phyloP scores from a whole-genome alignment of 305 asterid species.

The Solanum hybrid region DNA sequence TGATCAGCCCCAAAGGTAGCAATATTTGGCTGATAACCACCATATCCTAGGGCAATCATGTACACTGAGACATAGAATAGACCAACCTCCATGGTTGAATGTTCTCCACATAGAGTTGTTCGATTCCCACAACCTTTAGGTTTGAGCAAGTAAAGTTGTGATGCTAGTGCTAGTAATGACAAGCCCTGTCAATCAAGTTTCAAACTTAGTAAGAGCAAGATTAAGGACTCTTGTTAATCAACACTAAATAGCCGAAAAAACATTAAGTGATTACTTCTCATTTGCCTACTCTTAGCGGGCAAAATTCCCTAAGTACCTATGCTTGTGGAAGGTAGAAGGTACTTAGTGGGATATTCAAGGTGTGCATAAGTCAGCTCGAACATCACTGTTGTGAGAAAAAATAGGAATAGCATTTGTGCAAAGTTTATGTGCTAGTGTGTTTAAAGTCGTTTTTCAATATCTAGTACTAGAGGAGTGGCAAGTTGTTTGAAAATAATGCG shows the following conservation, averaged over 20 bases:
- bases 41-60: constrained; percentile 46
- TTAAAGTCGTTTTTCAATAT: neutral
- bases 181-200: constrained; percentile 27
- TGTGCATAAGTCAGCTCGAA: neutral
- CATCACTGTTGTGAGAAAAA: neutral
- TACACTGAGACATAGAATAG: constrained; percentile 39
- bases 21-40: constrained; percentile 51
- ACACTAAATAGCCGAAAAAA: neutral
- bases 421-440: neutral
- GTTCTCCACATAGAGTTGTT: constrained; percentile 23
- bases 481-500: neutral
- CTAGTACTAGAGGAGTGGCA: neutral
- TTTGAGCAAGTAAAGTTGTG: constrained; percentile 31
- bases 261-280: neutral
- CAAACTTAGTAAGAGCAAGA: constrained; percentile 13
- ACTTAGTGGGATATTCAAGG: neutral
- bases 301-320: neutral
- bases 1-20: constrained; percentile 58
- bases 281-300: neutral
- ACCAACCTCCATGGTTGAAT: constrained; percentile 31
- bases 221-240: constrained; percentile 5
- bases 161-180: constrained; percentile 24
- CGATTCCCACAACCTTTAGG: constrained; percentile 42
- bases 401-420: neutral
- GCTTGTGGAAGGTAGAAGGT: neutral